phyloP scores from a whole-genome alignment of 2,329 filamentous ascomycete species.

The Pseudogymnoascus pannorum region DNA sequence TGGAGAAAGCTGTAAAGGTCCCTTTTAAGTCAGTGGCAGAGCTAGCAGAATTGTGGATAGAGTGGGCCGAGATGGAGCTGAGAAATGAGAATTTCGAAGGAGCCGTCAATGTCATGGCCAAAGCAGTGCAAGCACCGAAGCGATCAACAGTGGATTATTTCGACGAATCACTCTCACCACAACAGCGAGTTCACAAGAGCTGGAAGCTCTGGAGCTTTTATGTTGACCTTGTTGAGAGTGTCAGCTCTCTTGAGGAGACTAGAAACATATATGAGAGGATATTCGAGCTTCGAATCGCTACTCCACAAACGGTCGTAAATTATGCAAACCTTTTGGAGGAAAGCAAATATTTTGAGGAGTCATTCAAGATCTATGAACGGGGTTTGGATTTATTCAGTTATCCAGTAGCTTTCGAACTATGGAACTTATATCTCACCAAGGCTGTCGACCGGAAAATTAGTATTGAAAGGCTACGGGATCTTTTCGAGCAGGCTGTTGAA shows the following conservation, averaged over 20 bases:
- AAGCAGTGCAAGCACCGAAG: conserved; percentile 94
- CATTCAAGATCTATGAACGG: conserved; percentile 95
- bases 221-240: conserved; percentile 93
- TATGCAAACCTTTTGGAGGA: conserved; percentile 95
- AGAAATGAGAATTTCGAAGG: conserved; percentile 93
- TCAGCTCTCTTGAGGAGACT: conserved; percentile 83
- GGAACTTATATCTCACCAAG: conserved; percentile 97
- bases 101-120: conserved; percentile 92
- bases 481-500: conserved; percentile 96
- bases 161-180: conserved; percentile 85
- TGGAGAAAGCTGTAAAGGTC: conserved; percentile 97
- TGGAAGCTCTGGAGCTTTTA: conserved; percentile 99
- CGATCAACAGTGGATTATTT: conserved; percentile 99
- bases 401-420: conserved; percentile 94
- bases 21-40: conserved; percentile 97
- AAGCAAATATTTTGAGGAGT: conserved; percentile 91
- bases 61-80: conserved; percentile 98
- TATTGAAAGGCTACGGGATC: conserved; percentile 85
- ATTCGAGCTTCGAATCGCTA: conserved; percentile 95
- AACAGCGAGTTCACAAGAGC: conserved; percentile 96
- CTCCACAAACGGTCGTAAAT: conserved; percentile 96
- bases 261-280: conserved; percentile 94
- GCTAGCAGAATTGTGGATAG: conserved; percentile 96
- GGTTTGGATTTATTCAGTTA: conserved; percentile 98
- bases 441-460: conserved; percentile 93